Conservation (phyloP, 257 asterid species). For the Hygrophila difformis region DNA sequence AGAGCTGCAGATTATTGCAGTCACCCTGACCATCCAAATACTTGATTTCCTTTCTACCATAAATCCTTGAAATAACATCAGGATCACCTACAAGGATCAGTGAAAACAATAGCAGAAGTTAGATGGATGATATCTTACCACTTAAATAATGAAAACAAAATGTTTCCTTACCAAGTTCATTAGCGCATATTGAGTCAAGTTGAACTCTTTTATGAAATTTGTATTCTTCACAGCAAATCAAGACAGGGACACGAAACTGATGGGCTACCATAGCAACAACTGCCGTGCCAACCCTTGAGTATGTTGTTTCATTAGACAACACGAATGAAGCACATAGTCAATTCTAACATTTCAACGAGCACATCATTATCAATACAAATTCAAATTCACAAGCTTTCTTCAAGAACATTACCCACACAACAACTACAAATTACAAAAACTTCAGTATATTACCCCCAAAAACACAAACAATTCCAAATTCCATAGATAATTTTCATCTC, state of each 20-base stretch:
- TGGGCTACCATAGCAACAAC: conserved; percentile 96
- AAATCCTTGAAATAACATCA: conserved; percentile 50
- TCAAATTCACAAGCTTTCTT: too few species aligned
- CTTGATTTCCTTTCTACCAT: conserved; percentile 37
- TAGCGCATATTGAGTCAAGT: conserved; percentile 85
- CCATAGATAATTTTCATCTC: too few species aligned
- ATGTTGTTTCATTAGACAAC: conserved; percentile 78
- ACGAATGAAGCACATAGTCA: conserved; percentile 87
- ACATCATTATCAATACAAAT: too few species aligned
- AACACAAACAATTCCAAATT: too few species aligned
- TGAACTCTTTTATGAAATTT: conserved; percentile 86
- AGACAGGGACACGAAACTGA: conserved; percentile 68
- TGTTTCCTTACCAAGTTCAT: conserved; percentile 70
- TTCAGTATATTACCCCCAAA: too few species aligned
- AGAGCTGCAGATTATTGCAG: conserved; percentile 49
- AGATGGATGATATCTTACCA: conserved; percentile 8
- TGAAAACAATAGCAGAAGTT: conserved; percentile 7
- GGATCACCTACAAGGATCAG: conserved; percentile 53
- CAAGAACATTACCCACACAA: too few species aligned
- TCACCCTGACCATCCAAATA: conserved; percentile 46
- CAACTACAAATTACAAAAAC: too few species aligned
- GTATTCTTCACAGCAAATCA: conserved; percentile 92
- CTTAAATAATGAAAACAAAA: background rate
- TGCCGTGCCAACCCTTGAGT: conserved; percentile 87
- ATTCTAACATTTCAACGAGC: too few species aligned